Evolutionary conservation across 331 rosid genomes (phyloP).

Genomic region (Malus hybrid): DNA sequence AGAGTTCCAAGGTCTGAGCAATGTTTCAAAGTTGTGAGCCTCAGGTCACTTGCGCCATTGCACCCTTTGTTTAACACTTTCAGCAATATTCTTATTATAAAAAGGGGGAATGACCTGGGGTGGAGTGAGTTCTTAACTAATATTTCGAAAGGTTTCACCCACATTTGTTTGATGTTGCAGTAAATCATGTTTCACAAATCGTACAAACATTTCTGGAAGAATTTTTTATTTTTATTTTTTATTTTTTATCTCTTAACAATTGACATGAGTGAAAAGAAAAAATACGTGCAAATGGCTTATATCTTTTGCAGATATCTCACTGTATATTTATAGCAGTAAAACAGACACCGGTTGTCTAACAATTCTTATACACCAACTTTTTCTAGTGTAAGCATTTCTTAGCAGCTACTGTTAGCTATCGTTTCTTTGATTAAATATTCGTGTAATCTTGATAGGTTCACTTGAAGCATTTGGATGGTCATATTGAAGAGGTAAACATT

Average conservation of each 20-base stretch:
- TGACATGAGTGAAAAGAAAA: background rate
- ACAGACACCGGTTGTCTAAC: background rate
- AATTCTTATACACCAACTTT: constrained; percentile 3
- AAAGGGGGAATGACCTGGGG: background rate
- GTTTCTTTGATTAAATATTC: constrained; percentile 1
- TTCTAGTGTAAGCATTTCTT: constrained; percentile 5
- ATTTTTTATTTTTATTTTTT: too few relatives aligned
- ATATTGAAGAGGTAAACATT: constrained; percentile 75
- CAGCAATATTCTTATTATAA: background rate
- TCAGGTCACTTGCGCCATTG: background rate
- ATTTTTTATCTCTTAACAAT: background rate
- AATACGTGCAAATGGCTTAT: background rate
- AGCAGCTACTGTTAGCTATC: background rate
- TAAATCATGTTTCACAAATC: background rate
- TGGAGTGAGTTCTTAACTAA: too few relatives aligned
- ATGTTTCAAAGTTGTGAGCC: background rate
- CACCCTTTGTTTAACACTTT: background rate
- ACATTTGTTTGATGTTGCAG: background rate
- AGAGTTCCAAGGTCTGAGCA: background rate
- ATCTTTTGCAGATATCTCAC: background rate
- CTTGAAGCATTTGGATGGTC: constrained; percentile 95
- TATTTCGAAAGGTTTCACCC: background rate
- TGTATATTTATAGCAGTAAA: background rate
- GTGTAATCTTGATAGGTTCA: constrained; percentile 50
- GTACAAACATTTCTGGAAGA: too few relatives aligned